These are phyloP conservation scores for Alectoria sarmentosa DNA, from an alignment of 495 filamentous ascomycete genomes.

Conservation along the genomic window DNA sequence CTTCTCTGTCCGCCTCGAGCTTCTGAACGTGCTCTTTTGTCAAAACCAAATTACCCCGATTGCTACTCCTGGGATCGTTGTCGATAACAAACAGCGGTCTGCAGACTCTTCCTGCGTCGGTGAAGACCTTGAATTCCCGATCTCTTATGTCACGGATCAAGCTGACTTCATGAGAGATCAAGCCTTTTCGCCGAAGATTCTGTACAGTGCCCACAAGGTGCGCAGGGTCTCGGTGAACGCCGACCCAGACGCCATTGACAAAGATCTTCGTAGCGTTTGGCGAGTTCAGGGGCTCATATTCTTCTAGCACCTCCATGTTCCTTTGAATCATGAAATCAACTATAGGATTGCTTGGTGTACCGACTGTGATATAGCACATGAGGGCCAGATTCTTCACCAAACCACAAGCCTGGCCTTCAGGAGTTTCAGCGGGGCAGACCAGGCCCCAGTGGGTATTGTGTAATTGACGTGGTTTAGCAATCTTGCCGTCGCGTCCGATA, in stretches of 20 bases:
- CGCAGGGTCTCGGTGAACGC: slow-evolving; percentile 75
- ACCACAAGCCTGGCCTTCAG: slow-evolving; percentile 97
- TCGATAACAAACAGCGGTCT: slow-evolving; percentile 88
- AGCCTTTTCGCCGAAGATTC: slow-evolving; percentile 64
- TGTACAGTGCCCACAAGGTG: slow-evolving; percentile 71
- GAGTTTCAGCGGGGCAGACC: slow-evolving; percentile 95
- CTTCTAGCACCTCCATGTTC: slow-evolving; percentile 93
- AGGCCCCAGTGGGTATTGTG: slow-evolving; percentile 99
- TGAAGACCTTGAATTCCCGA: slow-evolving; percentile 97
- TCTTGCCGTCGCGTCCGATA: slow-evolving; percentile 95
- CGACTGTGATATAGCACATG: slow-evolving; percentile 97
- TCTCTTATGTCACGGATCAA: slow-evolving; percentile 93
- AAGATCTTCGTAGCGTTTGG: slow-evolving; percentile 97
- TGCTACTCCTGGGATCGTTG: slow-evolving; percentile 58
- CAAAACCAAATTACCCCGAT: slow-evolving; percentile 70
- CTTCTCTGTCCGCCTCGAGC: slow-evolving; percentile 61
- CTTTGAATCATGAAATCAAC: slow-evolving; percentile 90
- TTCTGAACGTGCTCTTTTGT: slow-evolving; percentile 70
- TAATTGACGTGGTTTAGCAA: slow-evolving; percentile 94
- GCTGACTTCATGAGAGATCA: slow-evolving; percentile 83
- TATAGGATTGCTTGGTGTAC: slow-evolving; percentile 80
- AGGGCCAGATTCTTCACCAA: slow-evolving; percentile 96
- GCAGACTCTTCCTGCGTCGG: slow-evolving; percentile 91
- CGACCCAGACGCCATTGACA: slow-evolving; percentile 96
- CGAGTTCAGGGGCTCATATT: slow-evolving; percentile 82